These are phyloP conservation scores for Naegleria gruberi DNA, from an alignment of 208 protist species.

Conservation along the genomic window DNA sequence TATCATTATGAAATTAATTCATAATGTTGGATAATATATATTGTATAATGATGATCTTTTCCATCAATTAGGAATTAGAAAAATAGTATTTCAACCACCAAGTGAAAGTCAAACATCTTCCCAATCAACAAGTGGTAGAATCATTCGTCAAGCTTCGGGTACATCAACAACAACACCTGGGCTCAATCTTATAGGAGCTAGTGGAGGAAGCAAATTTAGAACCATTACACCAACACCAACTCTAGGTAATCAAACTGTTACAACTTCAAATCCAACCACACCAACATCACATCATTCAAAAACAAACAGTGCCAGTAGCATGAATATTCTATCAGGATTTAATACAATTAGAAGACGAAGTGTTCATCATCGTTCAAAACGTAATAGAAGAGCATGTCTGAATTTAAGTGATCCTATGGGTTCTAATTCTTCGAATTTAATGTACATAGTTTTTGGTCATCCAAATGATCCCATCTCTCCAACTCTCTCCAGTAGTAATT, in stretches of 20 bases:
- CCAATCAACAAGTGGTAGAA: neutral
- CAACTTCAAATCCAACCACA: neutral
- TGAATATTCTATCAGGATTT: neutral
- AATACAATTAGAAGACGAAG: neutral
- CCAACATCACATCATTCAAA: neutral
- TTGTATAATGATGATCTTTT: too few species aligned
- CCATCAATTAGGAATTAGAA: neutral
- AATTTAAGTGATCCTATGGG: neutral
- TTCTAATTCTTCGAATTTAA: neutral
- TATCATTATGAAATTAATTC: neutral
- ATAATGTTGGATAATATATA: too few species aligned
- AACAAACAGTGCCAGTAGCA: neutral
- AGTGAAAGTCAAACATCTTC: neutral
- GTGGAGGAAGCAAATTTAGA: neutral
- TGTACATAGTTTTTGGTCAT: neutral
- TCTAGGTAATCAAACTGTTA: neutral
- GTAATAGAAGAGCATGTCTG: neutral
- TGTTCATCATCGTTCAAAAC: neutral
- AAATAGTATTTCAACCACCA: neutral
- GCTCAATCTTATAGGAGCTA: neutral
- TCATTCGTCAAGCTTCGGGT: neutral
- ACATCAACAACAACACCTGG: neutral
- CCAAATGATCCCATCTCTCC: neutral
- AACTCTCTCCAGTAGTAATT: neutral
- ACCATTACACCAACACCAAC: neutral